Evolutionary conservation across 2,329 filamentous ascomycete species (phyloP).

Genomic region (Phoma sp.): DNA sequence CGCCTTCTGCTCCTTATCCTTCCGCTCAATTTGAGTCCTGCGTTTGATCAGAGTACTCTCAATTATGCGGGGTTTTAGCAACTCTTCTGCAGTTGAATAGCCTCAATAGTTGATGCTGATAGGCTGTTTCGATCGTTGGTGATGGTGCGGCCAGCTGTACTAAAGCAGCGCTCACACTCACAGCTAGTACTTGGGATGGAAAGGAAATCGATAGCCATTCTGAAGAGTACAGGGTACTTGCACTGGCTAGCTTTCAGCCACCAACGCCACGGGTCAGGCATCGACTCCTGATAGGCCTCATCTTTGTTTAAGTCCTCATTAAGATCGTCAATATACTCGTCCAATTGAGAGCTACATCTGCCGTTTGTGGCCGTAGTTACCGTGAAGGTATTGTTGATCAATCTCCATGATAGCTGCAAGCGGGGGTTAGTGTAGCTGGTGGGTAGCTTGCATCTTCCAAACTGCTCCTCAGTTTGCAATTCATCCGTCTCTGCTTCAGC

Average conservation of each 20-base stretch:
- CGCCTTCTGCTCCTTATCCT: too few relatives aligned
- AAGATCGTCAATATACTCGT: neutral
- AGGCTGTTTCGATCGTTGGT: conserved; percentile 8
- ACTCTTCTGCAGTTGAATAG: conserved; percentile 5
- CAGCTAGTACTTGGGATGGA: conserved; percentile 12
- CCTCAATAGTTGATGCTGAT: conserved; percentile 1
- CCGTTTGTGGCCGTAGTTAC: neutral
- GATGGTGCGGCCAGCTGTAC: conserved; percentile 10
- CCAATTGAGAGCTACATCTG: neutral
- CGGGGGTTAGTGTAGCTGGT: neutral
- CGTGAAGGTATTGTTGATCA: neutral
- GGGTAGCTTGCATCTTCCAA: neutral
- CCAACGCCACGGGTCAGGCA: conserved; percentile 2
- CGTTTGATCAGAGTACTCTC: too few relatives aligned
- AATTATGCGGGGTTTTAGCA: neutral
- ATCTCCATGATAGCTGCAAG: neutral
- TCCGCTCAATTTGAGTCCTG: too few relatives aligned
- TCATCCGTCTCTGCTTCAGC: neutral
- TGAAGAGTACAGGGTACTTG: conserved; percentile 12
- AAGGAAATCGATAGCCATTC: conserved; percentile 18
- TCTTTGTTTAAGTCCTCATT: neutral
- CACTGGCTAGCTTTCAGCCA: conserved; percentile 6
- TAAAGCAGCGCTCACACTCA: conserved; percentile 17
- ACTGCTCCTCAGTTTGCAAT: neutral
- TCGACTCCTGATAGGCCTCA: neutral